Percentiles rank a stretch among this genome's conserved stretches.
These are phyloP conservation scores for Spergularia azorica DNA, from an alignment of 179 eudicot genomes.

Conservation along the genomic window DNA sequence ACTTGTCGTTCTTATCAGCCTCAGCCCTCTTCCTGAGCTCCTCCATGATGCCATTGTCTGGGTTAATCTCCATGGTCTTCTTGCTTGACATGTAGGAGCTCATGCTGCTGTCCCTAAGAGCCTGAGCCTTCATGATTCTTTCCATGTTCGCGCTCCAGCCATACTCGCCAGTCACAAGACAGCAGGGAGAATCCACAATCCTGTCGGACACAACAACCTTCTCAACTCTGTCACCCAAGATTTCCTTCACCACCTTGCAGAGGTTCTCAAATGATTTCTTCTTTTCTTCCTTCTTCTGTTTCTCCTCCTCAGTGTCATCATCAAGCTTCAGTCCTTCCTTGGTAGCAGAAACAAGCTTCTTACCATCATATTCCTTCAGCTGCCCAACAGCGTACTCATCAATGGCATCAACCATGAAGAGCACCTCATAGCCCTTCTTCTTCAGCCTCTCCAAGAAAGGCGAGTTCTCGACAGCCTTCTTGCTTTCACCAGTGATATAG, in stretches of 20 bases:
- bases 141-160: slow-evolving; percentile 91
- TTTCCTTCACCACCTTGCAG: slow-evolving; percentile 75
- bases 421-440: slow-evolving; percentile 74
- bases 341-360: slow-evolving; percentile 74
- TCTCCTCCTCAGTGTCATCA: slow-evolving; percentile 71
- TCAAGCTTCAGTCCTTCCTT: slow-evolving; percentile 75
- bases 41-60: slow-evolving; percentile 79
- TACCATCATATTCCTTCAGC: slow-evolving; percentile 75
- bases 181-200: slow-evolving; percentile 80
- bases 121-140: slow-evolving; percentile 81
- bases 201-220: slow-evolving; percentile 77
- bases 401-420: slow-evolving; percentile 82
- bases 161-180: slow-evolving; percentile 77
- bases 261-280: slow-evolving; percentile 68
- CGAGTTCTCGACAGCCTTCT: slow-evolving; percentile 80
- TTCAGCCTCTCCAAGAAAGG: slow-evolving; percentile 79
- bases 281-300: slow-evolving; percentile 64
- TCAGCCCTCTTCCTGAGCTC: slow-evolving; percentile 72
- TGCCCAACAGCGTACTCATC: slow-evolving; percentile 85
- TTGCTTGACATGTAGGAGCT: slow-evolving; percentile 77
- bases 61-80: slow-evolving; percentile 87
- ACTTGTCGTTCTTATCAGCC: slow-evolving; percentile 77
- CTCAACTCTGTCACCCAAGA: slow-evolving; percentile 70
- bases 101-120: slow-evolving; percentile 69
- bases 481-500: slow-evolving; percentile 81